A percentile compares a stretch with the other conserved stretches of the same genome.
Evolutionary conservation across 2,329 filamentous ascomycete species (phyloP).

Genomic region (Xylariaceae sp.): DNA sequence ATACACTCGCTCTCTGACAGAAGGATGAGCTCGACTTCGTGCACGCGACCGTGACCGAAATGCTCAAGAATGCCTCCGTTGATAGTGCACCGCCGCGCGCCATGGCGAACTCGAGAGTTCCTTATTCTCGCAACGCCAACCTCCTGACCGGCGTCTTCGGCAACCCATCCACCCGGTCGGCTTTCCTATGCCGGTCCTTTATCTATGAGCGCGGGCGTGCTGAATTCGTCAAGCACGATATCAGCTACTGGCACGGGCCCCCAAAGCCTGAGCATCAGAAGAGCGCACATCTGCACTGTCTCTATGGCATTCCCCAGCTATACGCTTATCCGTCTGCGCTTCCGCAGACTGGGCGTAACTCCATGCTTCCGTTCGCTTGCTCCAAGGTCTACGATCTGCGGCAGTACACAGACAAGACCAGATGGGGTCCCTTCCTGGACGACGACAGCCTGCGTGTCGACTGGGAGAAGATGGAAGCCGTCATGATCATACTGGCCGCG

Average conservation of each 20-base stretch:
- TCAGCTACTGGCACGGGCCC: constrained; percentile 26
- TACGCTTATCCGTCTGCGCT: constrained; percentile 29
- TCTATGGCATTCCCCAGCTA: constrained; percentile 60
- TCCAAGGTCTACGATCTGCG: constrained; percentile 71
- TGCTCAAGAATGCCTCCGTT: constrained; percentile 44
- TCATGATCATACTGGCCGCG: constrained; percentile 63
- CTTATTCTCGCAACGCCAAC: constrained; percentile 44
- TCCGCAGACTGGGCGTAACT: constrained; percentile 34
- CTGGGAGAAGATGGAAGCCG: constrained; percentile 76
- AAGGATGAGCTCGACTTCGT: constrained; percentile 47
- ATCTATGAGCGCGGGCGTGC: constrained; percentile 57
- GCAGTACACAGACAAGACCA: constrained; percentile 56
- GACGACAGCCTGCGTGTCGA: constrained; percentile 62
- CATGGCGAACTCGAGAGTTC: constrained; percentile 22
- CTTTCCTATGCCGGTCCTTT: constrained; percentile 61
- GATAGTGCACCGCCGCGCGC: constrained; percentile 29
- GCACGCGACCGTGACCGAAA: constrained; percentile 41
- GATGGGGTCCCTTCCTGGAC: constrained; percentile 68
- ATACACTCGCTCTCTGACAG: constrained; percentile 24
- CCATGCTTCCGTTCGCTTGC: constrained; percentile 57
- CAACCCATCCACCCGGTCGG: constrained; percentile 49
- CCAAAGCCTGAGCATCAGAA: constrained; percentile 52
- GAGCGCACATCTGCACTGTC: constrained; percentile 66
- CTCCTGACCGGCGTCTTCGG: constrained; percentile 44
- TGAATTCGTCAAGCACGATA: constrained; percentile 19